Evolutionary conservation across 1,284 basidiomycete species (phyloP).

Genomic region (Thecaphora thlaspeos): DNA sequence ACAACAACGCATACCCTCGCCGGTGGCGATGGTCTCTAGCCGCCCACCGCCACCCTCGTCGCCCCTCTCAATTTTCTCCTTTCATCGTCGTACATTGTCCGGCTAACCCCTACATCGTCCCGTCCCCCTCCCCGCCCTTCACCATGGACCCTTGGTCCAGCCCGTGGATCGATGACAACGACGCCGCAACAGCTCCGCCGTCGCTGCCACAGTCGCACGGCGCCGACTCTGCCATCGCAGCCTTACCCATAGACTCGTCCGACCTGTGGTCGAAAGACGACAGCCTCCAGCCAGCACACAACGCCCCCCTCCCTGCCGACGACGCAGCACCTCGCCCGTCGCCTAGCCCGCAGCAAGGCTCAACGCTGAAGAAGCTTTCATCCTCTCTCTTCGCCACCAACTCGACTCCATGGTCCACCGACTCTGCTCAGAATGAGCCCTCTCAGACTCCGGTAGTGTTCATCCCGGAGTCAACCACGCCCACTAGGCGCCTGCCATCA

Average conservation of each 20-base stretch:
- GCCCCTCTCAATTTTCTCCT: too few species aligned
- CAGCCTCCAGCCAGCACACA: background rate
- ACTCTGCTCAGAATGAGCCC: background rate
- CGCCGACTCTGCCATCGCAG: background rate
- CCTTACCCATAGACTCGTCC: background rate
- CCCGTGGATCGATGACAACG: background rate
- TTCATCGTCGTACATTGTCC: too few species aligned
- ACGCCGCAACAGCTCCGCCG: too few species aligned
- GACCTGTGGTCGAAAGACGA: background rate
- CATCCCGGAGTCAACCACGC: background rate
- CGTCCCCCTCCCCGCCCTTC: background rate
- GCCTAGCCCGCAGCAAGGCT: background rate
- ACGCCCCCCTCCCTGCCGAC: background rate
- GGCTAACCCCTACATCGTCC: too few species aligned
- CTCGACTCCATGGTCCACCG: too few species aligned
- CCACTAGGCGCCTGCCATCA: too few species aligned
- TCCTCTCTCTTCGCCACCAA: background rate
- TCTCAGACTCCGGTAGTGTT: background rate
- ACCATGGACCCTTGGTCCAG: background rate
- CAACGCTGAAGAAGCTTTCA: background rate
- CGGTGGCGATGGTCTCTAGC: too few species aligned
- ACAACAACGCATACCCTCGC: too few species aligned
- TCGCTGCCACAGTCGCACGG: background rate
- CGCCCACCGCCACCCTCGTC: too few species aligned
- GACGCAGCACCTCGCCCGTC: background rate